phyloP scores from a whole-genome alignment of 805 yeast species.

The Ogataea nakhonphanomensis region DNA sequence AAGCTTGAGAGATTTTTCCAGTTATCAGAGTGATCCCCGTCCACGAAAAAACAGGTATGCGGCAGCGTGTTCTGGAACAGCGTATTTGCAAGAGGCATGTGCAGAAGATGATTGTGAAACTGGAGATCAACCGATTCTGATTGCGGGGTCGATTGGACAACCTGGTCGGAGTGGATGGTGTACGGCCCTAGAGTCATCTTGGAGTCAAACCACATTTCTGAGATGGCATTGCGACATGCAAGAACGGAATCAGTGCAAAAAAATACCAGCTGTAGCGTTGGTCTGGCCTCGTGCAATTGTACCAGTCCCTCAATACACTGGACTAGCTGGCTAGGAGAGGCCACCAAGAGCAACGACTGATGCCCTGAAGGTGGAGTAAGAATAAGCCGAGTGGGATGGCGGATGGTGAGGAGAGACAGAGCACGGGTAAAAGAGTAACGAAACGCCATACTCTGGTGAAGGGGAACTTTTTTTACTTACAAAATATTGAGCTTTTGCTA shows the following conservation, averaged over 20 bases:
- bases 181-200: conserved; percentile 10
- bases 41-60: conserved; percentile 25
- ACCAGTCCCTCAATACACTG: conserved; percentile 15
- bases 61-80: conserved; percentile 26
- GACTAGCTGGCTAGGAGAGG: conserved; percentile 31
- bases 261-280: conserved; percentile 19
- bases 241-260: conserved; percentile 30
- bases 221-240: conserved; percentile 23
- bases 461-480: background rate
- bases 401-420: conserved; percentile 18
- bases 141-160: conserved; percentile 1
- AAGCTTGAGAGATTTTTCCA: conserved; percentile 14
- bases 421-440: conserved; percentile 1
- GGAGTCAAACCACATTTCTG: conserved; percentile 29
- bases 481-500: conserved; percentile 1
- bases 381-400: conserved; percentile 18
- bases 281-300: conserved; percentile 8
- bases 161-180: background rate
- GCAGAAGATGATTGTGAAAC: background rate
- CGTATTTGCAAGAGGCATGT: conserved; percentile 24
- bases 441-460: background rate
- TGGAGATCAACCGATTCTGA: conserved; percentile 1
- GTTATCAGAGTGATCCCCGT: conserved; percentile 12
- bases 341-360: conserved; percentile 23
- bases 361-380: conserved; percentile 8